Evolutionary conservation across 208 protist species (phyloP).

Genomic region (Acanthamoeba royreba): DNA sequence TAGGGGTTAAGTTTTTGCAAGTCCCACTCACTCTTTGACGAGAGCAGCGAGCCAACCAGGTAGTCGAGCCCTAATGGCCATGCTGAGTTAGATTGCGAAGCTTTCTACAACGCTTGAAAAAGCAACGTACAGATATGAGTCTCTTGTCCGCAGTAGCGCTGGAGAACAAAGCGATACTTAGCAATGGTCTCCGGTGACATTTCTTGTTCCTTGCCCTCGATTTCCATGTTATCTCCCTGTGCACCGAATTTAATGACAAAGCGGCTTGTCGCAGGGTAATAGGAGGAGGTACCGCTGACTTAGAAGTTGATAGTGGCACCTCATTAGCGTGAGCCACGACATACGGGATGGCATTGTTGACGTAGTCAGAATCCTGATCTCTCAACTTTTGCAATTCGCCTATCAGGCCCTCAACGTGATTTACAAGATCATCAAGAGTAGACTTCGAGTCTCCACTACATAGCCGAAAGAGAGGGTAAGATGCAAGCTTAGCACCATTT

Average conservation of each 20-base stretch:
- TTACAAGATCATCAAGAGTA: not conserved
- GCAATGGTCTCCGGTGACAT: not conserved
- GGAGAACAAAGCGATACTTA: constrained; percentile 23
- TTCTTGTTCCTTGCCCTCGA: not conserved
- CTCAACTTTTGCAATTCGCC: not conserved
- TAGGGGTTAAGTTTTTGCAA: constrained; percentile 54
- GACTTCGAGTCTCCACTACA: not conserved
- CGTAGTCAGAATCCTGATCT: constrained; percentile 18
- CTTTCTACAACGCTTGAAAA: not conserved
- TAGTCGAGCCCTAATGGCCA: constrained; percentile 39
- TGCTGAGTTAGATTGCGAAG: not conserved
- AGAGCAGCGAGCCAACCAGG: constrained; percentile 52
- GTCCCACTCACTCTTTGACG: constrained; percentile 39
- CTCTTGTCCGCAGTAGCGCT: constrained; percentile 40
- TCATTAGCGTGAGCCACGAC: constrained; percentile 37
- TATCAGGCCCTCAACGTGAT: constrained; percentile 9
- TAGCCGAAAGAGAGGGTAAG: too few relatives aligned
- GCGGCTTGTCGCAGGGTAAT: too few relatives aligned
- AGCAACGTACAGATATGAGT: constrained; percentile 24
- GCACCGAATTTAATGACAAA: not conserved
- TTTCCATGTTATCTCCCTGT: not conserved
- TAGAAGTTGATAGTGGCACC: not conserved
- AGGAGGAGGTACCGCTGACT: not conserved
- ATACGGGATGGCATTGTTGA: constrained; percentile 45
- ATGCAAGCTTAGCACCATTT: not conserved